phyloP scores from a whole-genome alignment of 257 asterid species.

The Scutellaria barbata region DNA sequence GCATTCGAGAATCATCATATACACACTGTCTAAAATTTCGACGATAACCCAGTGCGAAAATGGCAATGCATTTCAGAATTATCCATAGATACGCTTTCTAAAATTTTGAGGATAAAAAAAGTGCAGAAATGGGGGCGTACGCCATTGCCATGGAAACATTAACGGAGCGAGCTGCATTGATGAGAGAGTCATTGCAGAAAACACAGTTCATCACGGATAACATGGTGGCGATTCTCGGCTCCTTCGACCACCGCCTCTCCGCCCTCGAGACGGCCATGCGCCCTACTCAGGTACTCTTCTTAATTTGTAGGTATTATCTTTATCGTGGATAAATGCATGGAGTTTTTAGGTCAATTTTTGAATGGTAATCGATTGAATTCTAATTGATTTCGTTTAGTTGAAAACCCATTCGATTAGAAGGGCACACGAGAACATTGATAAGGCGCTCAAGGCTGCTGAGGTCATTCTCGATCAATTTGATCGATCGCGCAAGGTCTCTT shows the following conservation, averaged over 20 bases:
- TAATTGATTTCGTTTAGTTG: constrained; percentile 49
- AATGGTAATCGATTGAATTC: background rate
- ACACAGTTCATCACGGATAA: constrained; percentile 78
- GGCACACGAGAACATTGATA: constrained; percentile 93
- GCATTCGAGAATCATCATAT: too few species aligned
- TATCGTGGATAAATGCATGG: constrained; percentile 35
- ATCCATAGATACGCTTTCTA: constrained; percentile 14
- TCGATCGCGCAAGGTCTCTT: constrained; percentile 74
- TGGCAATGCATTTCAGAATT: constrained; percentile 30
- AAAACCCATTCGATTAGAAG: constrained; percentile 86
- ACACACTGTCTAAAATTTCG: too few species aligned
- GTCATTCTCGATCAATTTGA: constrained; percentile 71
- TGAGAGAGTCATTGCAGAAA: constrained; percentile 84
- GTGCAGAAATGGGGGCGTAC: constrained; percentile 47
- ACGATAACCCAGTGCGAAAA: background rate
- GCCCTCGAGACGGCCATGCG: constrained; percentile 99
- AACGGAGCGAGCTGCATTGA: constrained; percentile 68
- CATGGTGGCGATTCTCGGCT: constrained; percentile 88
- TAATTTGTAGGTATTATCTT: background rate
- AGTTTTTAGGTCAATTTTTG: background rate
- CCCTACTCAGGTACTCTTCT: constrained; percentile 80
- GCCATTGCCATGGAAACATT: constrained; percentile 70
- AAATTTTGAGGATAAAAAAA: background rate
- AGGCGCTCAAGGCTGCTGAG: constrained; percentile 79
- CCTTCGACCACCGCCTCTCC: constrained; percentile 95